phyloP scores from a whole-genome alignment of 345 rosid species.

The Camelina neglecta region DNA sequence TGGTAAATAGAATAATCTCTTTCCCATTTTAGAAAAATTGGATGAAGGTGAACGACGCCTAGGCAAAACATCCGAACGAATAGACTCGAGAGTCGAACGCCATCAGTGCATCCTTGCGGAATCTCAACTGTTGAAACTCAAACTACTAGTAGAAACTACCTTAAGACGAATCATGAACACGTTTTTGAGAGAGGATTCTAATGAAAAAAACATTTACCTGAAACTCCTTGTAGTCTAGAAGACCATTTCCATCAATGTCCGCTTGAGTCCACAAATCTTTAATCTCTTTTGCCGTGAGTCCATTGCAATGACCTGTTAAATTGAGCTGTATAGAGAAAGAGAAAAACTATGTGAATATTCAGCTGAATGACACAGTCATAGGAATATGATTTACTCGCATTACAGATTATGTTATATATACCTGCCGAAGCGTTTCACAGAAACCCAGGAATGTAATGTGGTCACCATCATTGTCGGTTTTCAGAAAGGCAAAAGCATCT shows the following conservation, averaged over 20 bases:
- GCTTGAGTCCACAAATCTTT: slow-evolving; percentile 84
- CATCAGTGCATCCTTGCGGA: too few relatives aligned
- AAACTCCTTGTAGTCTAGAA: slow-evolving; percentile 79
- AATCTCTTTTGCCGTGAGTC: slow-evolving; percentile 75
- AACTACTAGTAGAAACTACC: not conserved
- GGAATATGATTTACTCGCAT: not conserved
- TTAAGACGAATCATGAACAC: not conserved
- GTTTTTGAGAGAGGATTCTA: not conserved
- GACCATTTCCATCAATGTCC: slow-evolving; percentile 75
- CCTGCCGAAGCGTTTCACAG: slow-evolving; percentile 87
- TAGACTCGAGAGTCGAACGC: too few relatives aligned
- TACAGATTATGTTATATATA: slow-evolving; percentile 30
- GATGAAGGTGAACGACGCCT: too few relatives aligned
- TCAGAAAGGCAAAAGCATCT: slow-evolving; percentile 77
- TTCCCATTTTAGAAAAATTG: not conserved
- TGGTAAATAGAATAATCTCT: slow-evolving; percentile 8
- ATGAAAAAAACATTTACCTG: slow-evolving; percentile 58
- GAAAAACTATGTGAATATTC: slow-evolving; percentile 11
- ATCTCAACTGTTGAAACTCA: not conserved
- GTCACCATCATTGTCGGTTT: slow-evolving; percentile 62
- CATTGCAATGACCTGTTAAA: slow-evolving; percentile 70
- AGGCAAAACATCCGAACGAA: too few relatives aligned
- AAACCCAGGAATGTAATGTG: slow-evolving; percentile 69
- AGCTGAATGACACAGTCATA: not conserved
- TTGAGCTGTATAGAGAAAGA: slow-evolving; percentile 59